Evolutionary conservation across 1,139 yeast genomes (phyloP).

Genomic region (Ashbya aceris): DNA sequence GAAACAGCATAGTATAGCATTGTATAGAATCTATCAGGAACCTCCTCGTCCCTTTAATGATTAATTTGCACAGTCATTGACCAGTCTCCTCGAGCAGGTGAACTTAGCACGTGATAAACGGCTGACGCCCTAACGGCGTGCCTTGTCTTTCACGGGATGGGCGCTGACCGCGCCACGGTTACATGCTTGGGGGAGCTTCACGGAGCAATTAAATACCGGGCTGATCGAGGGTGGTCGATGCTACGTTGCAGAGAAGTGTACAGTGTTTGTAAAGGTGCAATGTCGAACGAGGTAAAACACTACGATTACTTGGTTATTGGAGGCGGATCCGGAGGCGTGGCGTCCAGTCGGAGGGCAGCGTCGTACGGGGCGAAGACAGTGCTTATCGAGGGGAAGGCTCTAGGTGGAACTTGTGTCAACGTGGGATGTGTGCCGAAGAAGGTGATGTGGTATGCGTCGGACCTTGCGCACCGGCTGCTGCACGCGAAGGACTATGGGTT

Average conservation of each 20-base stretch:
- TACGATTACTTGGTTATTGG: slow-evolving; percentile 93
- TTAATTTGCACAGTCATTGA: too few species aligned
- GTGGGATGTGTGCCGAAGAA: slow-evolving; percentile 99
- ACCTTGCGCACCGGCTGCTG: slow-evolving; percentile 62
- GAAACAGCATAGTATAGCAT: too few species aligned
- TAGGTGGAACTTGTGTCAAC: slow-evolving; percentile 98
- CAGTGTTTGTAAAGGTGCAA: slow-evolving; percentile 16
- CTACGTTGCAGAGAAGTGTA: not conserved
- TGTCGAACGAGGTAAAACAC: slow-evolving; percentile 54
- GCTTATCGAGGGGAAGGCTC: slow-evolving; percentile 64
- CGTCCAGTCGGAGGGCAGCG: slow-evolving; percentile 95
- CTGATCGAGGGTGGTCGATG: not conserved
- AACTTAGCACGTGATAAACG: too few species aligned
- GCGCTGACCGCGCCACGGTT: too few species aligned
- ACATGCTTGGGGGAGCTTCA: not conserved
- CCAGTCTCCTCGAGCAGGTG: too few species aligned
- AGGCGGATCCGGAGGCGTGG: slow-evolving; percentile 99
- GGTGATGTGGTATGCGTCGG: slow-evolving; percentile 97
- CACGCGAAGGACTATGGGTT: slow-evolving; percentile 82
- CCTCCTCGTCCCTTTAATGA: too few species aligned
- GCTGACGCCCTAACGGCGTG: too few species aligned
- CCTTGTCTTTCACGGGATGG: too few species aligned
- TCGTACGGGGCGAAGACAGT: slow-evolving; percentile 83
- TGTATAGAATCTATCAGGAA: too few species aligned
- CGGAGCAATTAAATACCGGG: not conserved